Base-by-base conservation (phyloP, 176 grass and related monocot genomes). In the Avena eriantha region DNA sequence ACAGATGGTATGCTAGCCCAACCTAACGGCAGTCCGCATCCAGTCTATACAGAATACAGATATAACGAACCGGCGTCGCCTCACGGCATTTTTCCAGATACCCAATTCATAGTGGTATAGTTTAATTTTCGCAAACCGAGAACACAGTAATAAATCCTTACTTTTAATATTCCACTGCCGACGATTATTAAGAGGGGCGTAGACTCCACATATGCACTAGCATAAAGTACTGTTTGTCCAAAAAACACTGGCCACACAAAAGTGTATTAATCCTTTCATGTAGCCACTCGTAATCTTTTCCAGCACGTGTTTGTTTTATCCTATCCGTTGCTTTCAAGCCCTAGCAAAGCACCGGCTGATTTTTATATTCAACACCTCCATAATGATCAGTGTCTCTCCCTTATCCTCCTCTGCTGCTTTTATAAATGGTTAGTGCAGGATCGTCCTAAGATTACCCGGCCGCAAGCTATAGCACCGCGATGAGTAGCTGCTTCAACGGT, bases 401-500 rank as follows among this genome's bases (percentile, higher is more conserved):
- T 84, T 86, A 87, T 86, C 83, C 87, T 88, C 80, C 84, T 86
- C 35, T 29, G 65, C 80, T 66, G 31, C 59, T 77, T 76, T 75
- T 91, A 91, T 84, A 87, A 84, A 68, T 69, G 66, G 23, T 76
- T 59, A 76, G 72, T 64, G 80, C 29, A 65, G 36, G 47, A 64
- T 11, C 5, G 14, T 53, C 22, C 36, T 84, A 61, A 24, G 51
- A 26, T n/a, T 31, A 76, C 46, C 39, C 39, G 5, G 23, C 6
- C 0, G 65, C 69, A 73, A 63, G 39, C 23, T 53, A 76, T 51
- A 75, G 72, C 36, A 19, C 74, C 68, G 31, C 74, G 49, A 92
- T 83, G 67, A 36, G 60, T 51, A 80, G 75, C 87, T 90, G 88
- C 83, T 92, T 90, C 90, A 90, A 95, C 82, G 77, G 91, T 49